Evolutionary conservation across 257 asterid genomes (phyloP), one percentile per base, ranked within the genome.

Genomic region (Nyctanthes arbortristis): DNA sequence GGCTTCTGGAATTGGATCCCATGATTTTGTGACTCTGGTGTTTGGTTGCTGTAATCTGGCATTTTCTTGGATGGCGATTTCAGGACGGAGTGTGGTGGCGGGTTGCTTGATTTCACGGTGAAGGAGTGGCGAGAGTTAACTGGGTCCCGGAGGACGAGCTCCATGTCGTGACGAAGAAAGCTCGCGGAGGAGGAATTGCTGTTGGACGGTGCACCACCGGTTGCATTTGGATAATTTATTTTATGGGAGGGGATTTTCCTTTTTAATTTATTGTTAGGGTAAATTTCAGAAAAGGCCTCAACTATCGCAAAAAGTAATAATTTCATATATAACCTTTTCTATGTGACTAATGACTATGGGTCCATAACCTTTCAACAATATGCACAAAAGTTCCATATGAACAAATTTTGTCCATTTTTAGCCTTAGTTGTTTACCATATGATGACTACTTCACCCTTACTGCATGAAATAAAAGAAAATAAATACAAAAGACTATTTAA

Each of bases 71-170:
- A 64, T 8, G 81, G 40, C 33, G 80, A 57, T 25, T 60, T 58
- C n/a, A 74, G 75, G 8, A 59, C 52, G 83, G 68, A 59, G 52
- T 61, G n/a, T 63, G 49, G 64, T 2, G 59, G 20, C 29, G 32
- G 65, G 66, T 18, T 55, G 56, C 34, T 52, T 56, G 76, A 57
- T 40, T 29, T 49, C 54, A 65, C 13, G 12, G 63, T 64, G 68
- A 57, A 66, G 43, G 80, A 77, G 62, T 33, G 18, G 56, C 73
- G 77, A 58, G 71, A 56, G 25, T 67, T 74, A 32, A 78, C 57
- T 27, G 82, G 71, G 77, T 73, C 69, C 2, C 66, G 63, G 31
- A 76, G 75, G 62, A 71, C 80, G 72, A 85, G 83, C 86, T 87
- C 96, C 97, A 91, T 91, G 47, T 65, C 73, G 25, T 61, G 27